Percentiles rank a stretch among this genome's conserved stretches.
These are phyloP conservation scores for Solanum clarkiae DNA, from an alignment of 257 asterid genomes.

Conservation along the genomic window DNA sequence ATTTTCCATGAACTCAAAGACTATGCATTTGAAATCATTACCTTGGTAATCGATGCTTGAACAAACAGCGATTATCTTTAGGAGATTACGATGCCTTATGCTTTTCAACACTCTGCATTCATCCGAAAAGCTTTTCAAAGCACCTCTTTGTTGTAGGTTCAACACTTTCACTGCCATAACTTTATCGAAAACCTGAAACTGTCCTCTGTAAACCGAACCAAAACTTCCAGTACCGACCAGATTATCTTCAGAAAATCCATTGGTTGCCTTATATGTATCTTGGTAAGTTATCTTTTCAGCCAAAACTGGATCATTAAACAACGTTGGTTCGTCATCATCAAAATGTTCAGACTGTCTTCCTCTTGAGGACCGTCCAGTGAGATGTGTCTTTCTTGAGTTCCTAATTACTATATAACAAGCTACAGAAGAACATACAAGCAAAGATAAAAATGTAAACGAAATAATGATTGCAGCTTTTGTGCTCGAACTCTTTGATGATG, in stretches of 20 bases:
- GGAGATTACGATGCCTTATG: conserved; percentile 23
- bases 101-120: conserved; percentile 23
- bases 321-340: not conserved
- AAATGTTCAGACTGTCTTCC: not conserved
- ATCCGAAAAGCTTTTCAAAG: conserved; percentile 14
- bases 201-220: conserved; percentile 23
- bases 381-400: not conserved
- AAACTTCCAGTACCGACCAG: conserved; percentile 27
- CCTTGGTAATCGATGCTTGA: conserved; percentile 20
- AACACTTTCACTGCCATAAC: conserved; percentile 21
- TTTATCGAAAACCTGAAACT: not conserved
- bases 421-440: not conserved
- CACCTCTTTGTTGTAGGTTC: conserved; percentile 10
- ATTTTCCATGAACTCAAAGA: conserved; percentile 18
- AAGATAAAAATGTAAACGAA: not conserved
- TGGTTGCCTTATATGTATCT: conserved; percentile 12
- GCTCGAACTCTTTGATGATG: not conserved
- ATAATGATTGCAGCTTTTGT: not conserved
- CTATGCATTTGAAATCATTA: conserved; percentile 22
- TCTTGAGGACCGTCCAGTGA: not conserved
- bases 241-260: conserved; percentile 18
- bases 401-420: not conserved
- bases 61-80: conserved; percentile 16
- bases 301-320: not conserved
- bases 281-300: conserved; percentile 5